Evolutionary conservation across 192 early-diverging fungal species (phyloP), one percentile per base, ranked within the genome.

Genomic region (Coemansia sp.): DNA sequence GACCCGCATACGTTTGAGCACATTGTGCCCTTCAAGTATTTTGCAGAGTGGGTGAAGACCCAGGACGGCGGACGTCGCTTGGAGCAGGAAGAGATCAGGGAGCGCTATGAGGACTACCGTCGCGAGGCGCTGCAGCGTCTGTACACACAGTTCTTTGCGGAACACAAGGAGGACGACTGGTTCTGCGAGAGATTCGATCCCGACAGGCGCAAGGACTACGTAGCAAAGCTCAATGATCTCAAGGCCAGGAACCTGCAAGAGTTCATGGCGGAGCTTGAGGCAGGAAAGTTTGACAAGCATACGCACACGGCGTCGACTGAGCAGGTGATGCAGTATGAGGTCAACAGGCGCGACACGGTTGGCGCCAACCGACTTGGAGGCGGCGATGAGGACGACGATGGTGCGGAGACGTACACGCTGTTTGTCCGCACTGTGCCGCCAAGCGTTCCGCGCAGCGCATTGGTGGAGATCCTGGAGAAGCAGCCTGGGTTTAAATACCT

Each of bases 101-200:
- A 84, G 15, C 81, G 84, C 40, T 98, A 92, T 67, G 85, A 86
- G 38, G 81, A 83, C n/a, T 98, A 98, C 79, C 89, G 88, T 58
- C 90, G 94, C 61, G 85, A 89, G 36, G 89, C 87, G 55, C 83
- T 82, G 13, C 75, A 84, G 52, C 84, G 85, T 31, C 86, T 89
- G 42, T 78, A 89, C 59, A 75, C 81, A 31, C 83, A 82, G 42
- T 95, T 95, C 66, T 94, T 91, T 74, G 75, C 82, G 1, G 73
- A 72, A 19, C 89, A 96, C 72, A 91, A 88, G 52, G 84, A 87
- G 1, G 85, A 89, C 25, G 93, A 93, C 60, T 98, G 96, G 95
- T 98, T 98, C 75, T 69, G 83, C 20, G 94, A 96, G 82, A 90
- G 91, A 61, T 98, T 95, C 64, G 91, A 96, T 68, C 94, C 94